phyloP scores from a whole-genome alignment of 345 rosid genomes.

The Populus euphratica region DNA sequence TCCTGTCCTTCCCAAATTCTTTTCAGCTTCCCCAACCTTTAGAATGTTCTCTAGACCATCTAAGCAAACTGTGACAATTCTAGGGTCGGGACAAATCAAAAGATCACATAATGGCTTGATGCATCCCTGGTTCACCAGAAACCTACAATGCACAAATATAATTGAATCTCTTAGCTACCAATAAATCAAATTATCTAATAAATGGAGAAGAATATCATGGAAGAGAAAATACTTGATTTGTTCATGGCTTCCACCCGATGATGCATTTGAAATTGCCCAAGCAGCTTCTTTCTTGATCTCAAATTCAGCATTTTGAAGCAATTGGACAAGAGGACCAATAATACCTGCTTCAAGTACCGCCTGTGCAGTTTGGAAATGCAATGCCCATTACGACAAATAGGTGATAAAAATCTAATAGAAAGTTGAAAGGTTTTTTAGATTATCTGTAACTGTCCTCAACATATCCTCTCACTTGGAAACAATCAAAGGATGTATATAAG shows the following conservation, averaged over 20 bases:
- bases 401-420: neutral
- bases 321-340: constrained; percentile 21
- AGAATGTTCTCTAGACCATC: constrained; percentile 29
- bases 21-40: constrained; percentile 28
- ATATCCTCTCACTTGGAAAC: neutral
- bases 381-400: neutral
- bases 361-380: constrained; percentile 4
- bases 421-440: neutral
- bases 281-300: constrained; percentile 30
- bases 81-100: constrained; percentile 23
- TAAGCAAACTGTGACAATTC: constrained; percentile 22
- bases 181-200: neutral
- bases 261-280: constrained; percentile 32
- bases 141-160: constrained; percentile 11
- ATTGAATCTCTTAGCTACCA: neutral
- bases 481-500: neutral
- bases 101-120: constrained; percentile 30
- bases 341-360: constrained; percentile 25
- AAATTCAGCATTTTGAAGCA: constrained; percentile 29
- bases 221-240: constrained; percentile 19
- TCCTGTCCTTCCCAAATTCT: constrained; percentile 19
- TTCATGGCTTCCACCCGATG: constrained; percentile 25
- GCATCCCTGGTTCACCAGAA: constrained; percentile 22
- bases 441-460: neutral
- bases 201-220: neutral